Evolutionary conservation across 257 asterid species (phyloP).

Genomic region (Solanum piurae): DNA sequence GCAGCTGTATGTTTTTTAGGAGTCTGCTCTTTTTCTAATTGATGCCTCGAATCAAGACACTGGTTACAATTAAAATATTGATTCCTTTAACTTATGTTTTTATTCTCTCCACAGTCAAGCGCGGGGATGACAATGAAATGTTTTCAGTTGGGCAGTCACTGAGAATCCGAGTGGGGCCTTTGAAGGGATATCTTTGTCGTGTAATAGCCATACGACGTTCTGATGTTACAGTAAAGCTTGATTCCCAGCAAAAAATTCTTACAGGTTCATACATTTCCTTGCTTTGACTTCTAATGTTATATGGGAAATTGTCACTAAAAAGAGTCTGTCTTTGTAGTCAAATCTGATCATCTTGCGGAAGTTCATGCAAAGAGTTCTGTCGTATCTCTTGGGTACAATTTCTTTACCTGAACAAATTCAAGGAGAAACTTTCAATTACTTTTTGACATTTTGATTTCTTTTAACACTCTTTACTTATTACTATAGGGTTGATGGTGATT

Average conservation of each 20-base stretch:
- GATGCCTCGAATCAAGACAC: background rate
- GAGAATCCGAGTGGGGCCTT: slow-evolving; percentile 87
- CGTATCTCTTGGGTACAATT: slow-evolving; percentile 47
- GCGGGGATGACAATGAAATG: slow-evolving; percentile 48
- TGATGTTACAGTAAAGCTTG: slow-evolving; percentile 91
- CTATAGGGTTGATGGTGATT: slow-evolving; percentile 46
- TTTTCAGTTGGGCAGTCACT: slow-evolving; percentile 79
- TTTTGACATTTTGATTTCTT: background rate
- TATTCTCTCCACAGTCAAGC: slow-evolving; percentile 40
- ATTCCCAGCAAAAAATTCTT: slow-evolving; percentile 85
- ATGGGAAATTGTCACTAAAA: slow-evolving; percentile 3
- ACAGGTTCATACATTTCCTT: slow-evolving; percentile 41
- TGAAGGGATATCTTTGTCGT: slow-evolving; percentile 87
- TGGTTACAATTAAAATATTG: slow-evolving; percentile 2
- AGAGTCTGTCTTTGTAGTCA: slow-evolving; percentile 38
- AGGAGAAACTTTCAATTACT: background rate
- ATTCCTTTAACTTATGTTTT: background rate
- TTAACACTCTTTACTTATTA: slow-evolving; percentile 9
- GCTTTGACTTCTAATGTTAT: background rate
- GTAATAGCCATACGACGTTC: slow-evolving; percentile 87
- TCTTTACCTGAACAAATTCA: background rate
- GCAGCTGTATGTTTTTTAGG: slow-evolving; percentile 47
- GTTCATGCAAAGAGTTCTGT: slow-evolving; percentile 66
- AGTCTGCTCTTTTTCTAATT: slow-evolving; percentile 2
- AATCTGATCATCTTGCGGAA: slow-evolving; percentile 77